Evolutionary conservation across 2,329 filamentous ascomycete species (phyloP).

Genomic region (Pseudogymnoascus sp.): DNA sequence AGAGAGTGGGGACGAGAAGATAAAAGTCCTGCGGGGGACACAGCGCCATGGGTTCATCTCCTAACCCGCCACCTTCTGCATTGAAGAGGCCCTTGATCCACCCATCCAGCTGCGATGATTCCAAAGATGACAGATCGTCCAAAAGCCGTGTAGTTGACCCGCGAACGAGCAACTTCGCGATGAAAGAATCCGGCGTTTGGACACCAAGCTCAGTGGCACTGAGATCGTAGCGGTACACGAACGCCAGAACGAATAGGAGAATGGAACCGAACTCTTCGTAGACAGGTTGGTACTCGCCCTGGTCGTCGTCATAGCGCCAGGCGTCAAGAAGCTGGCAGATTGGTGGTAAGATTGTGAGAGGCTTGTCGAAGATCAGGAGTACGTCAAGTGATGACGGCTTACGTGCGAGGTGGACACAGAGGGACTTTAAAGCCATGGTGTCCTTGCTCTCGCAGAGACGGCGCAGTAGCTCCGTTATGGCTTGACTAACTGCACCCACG

Average conservation of each 20-base stretch:
- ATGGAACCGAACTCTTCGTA: slow-evolving; percentile 82
- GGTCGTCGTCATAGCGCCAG: slow-evolving; percentile 77
- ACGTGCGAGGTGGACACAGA: slow-evolving; percentile 67
- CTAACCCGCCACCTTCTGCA: slow-evolving; percentile 63
- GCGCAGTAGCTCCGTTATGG: slow-evolving; percentile 64
- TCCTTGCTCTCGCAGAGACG: slow-evolving; percentile 66
- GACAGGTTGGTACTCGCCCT: slow-evolving; percentile 75
- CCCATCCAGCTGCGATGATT: slow-evolving; percentile 51
- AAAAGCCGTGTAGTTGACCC: slow-evolving; percentile 50
- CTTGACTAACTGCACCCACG: slow-evolving; percentile 75
- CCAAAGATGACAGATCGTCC: slow-evolving; percentile 56
- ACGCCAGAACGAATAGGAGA: slow-evolving; percentile 64
- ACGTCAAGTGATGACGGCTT: slow-evolving; percentile 68
- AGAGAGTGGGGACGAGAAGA: slow-evolving; percentile 66
- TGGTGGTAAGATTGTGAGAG: slow-evolving; percentile 62
- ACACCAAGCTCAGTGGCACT: slow-evolving; percentile 57
- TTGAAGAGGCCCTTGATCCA: slow-evolving; percentile 50
- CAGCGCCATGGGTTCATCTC: slow-evolving; percentile 73
- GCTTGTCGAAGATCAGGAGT: slow-evolving; percentile 66
- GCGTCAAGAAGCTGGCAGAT: slow-evolving; percentile 69
- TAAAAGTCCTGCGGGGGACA: slow-evolving; percentile 81
- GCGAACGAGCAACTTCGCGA: slow-evolving; percentile 57
- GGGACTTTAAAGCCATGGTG: slow-evolving; percentile 69
- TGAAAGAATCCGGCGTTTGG: slow-evolving; percentile 54
- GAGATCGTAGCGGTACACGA: slow-evolving; percentile 69